These are phyloP conservation scores for Akanthomyces dipterigenus DNA, from an alignment of 2,329 filamentous ascomycete species.

Conservation along the genomic window DNA sequence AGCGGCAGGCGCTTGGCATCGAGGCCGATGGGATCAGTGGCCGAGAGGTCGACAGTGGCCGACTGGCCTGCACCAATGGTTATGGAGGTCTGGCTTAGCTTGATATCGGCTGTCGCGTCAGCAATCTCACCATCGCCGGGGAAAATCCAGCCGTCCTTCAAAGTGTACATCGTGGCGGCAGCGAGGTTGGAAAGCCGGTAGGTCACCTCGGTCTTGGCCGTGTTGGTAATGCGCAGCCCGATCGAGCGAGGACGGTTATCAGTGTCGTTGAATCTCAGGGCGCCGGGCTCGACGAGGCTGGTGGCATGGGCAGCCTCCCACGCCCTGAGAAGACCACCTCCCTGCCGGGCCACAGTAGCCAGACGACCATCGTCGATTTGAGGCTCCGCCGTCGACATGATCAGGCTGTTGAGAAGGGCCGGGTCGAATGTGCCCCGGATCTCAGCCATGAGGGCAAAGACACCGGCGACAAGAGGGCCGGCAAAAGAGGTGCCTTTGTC, in stretches of 20 bases:
- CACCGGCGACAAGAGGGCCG: not conserved
- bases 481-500: not conserved
- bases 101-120: constrained; percentile 1
- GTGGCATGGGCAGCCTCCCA: constrained; percentile 11
- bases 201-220: not conserved
- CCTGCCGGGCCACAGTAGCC: constrained; percentile 11
- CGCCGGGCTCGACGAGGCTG: constrained; percentile 8
- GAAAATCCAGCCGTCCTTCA: not conserved
- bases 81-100: constrained; percentile 7
- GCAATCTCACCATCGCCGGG: not conserved
- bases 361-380: not conserved
- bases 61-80: constrained; percentile 2
- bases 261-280: constrained; percentile 12
- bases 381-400: constrained; percentile 10
- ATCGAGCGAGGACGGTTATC: not conserved
- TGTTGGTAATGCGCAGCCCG: not conserved
- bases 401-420: not conserved
- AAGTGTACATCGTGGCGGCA: not conserved
- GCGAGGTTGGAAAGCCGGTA: not conserved
- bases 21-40: not conserved
- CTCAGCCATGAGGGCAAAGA: not conserved
- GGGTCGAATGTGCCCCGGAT: constrained; percentile 7
- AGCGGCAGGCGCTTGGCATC: constrained; percentile 4
- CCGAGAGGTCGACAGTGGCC: not conserved
- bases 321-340: constrained; percentile 11